A percentile compares a stretch with the other conserved stretches of the same genome.
phyloP scores from a whole-genome alignment of 768 basidiomycete species.

The Boletus insuetus region DNA sequence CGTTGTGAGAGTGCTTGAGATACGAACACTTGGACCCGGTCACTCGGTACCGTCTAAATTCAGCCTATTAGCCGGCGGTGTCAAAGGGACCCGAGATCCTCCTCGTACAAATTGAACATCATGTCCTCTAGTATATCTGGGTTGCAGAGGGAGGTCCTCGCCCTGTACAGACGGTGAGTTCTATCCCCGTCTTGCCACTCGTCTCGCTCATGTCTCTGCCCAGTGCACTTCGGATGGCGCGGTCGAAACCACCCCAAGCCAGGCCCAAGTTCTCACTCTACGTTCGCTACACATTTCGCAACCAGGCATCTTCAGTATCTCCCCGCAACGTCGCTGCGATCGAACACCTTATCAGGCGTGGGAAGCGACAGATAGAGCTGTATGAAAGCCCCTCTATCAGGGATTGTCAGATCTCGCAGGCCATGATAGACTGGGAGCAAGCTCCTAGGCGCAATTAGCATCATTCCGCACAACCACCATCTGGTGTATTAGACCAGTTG shows the following conservation, averaged over 20 bases:
- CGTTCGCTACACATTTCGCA: slow-evolving; percentile 67
- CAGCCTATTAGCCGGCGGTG: slow-evolving; percentile 21
- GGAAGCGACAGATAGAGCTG: slow-evolving; percentile 62
- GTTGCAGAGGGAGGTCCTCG: slow-evolving; percentile 50
- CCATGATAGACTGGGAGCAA: slow-evolving; percentile 67
- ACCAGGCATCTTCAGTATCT: slow-evolving; percentile 57
- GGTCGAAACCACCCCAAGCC: slow-evolving; percentile 57
- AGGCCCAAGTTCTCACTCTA: slow-evolving; percentile 66
- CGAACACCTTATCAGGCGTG: slow-evolving; percentile 75
- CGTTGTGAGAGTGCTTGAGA: no score
- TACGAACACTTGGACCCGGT: no score
- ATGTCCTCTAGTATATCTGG: slow-evolving; percentile 41
- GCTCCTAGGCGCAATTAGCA: slow-evolving; percentile 21
- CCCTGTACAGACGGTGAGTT: slow-evolving; percentile 55
- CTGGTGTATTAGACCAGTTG: background rate
- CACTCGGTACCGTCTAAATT: background rate
- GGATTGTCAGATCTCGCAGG: slow-evolving; percentile 71
- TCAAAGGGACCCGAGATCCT: slow-evolving; percentile 13
- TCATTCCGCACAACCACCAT: background rate
- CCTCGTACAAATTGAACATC: background rate
- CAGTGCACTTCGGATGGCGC: slow-evolving; percentile 76
- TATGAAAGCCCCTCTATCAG: slow-evolving; percentile 66
- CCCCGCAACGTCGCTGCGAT: slow-evolving; percentile 66
- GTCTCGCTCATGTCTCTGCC: slow-evolving; percentile 5
- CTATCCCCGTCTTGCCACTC: background rate